phyloP scores from a whole-genome alignment of 371 early-diverging fungal species.

The Circinella minor region DNA sequence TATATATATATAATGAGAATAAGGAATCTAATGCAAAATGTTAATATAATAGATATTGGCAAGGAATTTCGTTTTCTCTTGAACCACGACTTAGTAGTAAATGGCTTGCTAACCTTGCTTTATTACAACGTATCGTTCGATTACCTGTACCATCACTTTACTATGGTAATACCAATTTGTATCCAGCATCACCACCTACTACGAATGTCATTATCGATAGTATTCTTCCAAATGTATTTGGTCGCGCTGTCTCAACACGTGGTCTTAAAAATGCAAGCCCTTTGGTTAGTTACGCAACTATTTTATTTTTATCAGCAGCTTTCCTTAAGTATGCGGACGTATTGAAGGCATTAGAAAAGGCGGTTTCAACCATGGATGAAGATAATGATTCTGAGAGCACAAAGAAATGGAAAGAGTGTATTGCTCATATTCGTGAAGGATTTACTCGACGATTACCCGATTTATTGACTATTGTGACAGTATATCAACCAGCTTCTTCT shows the following conservation, averaged over 20 bases:
- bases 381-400: constrained; percentile 13
- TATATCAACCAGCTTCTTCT: constrained; percentile 12
- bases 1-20: no score
- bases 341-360: constrained; percentile 30
- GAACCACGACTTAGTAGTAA: constrained; percentile 80
- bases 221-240: constrained; percentile 68
- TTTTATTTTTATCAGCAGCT: constrained; percentile 58
- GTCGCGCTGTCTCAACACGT: constrained; percentile 61
- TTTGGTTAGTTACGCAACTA: constrained; percentile 71
- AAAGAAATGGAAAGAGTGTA: constrained; percentile 39
- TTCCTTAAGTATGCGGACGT: constrained; percentile 71
- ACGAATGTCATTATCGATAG: constrained; percentile 65
- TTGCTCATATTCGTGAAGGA: constrained; percentile 56
- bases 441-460: constrained; percentile 78
- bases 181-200: constrained; percentile 65
- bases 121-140: constrained; percentile 70
- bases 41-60: constrained; percentile 62
- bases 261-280: constrained; percentile 73
- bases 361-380: constrained; percentile 26
- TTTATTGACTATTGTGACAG: constrained; percentile 63
- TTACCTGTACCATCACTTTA: constrained; percentile 73
- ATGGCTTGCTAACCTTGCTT: constrained; percentile 80
- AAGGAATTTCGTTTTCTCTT: constrained; percentile 58
- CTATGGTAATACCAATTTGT: constrained; percentile 50
- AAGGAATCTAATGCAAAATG: background rate